Evolutionary conservation across 805 yeast genomes (phyloP).

Genomic region (Myxozyma melibiosi): DNA sequence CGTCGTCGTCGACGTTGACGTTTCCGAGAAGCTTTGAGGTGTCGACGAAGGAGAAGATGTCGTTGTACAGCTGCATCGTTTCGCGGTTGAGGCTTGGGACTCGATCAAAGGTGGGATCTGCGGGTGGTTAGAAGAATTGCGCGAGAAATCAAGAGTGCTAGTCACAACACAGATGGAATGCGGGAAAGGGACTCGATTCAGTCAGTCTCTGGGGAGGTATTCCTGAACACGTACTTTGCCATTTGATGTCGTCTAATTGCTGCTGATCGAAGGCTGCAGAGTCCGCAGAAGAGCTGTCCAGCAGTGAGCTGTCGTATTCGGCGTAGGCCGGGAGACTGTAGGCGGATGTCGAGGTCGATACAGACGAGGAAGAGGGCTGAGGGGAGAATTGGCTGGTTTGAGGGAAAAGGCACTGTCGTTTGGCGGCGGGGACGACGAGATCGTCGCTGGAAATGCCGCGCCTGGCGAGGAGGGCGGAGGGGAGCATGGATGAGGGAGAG

Average conservation of each 20-base stretch:
- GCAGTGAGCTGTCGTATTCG: too few species aligned
- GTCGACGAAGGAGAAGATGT: constrained; percentile 4
- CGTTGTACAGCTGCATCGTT: neutral
- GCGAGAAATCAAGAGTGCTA: neutral
- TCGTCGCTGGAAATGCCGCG: constrained; percentile 6
- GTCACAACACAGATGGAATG: too few species aligned
- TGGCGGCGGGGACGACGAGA: neutral
- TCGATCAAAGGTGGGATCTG: neutral
- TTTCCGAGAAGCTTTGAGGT: neutral
- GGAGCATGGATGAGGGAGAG: neutral
- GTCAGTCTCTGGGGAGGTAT: too few species aligned
- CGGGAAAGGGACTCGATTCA: too few species aligned
- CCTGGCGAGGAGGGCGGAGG: constrained; percentile 9
- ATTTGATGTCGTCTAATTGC: too few species aligned
- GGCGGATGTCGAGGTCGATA: too few species aligned
- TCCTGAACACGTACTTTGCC: too few species aligned
- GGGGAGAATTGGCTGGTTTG: neutral
- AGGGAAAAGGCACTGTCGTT: constrained; percentile 6
- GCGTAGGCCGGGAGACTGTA: too few species aligned
- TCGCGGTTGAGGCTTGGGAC: neutral
- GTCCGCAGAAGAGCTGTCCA: too few species aligned
- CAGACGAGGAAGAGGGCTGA: neutral
- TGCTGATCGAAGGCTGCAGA: too few species aligned
- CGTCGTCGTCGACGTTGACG: neutral
- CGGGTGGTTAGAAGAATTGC: neutral